phyloP scores from a whole-genome alignment of 768 basidiomycete species.

The Lactarius indigo region DNA sequence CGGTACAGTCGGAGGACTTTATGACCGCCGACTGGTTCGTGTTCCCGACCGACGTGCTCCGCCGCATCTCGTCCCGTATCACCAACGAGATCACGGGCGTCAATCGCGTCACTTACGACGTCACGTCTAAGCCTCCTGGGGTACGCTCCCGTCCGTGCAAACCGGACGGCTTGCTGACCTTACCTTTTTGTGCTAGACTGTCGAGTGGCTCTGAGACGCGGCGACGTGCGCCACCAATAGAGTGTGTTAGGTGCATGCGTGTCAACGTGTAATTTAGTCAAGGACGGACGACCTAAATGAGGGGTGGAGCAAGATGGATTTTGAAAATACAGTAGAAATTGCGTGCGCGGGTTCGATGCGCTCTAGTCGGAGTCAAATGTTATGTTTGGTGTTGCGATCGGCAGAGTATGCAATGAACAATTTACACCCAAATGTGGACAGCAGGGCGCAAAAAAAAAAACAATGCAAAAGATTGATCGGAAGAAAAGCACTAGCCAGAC shows the following conservation, averaged over 20 bases:
- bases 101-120: constrained; percentile 94
- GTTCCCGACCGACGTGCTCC: constrained; percentile 89
- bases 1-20: constrained; percentile 97
- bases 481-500: background rate
- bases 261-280: constrained; percentile 15
- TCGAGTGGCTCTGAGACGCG: constrained; percentile 32
- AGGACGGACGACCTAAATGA: constrained; percentile 14
- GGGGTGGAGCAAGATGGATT: constrained; percentile 9
- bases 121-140: constrained; percentile 95
- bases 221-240: background rate
- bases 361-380: constrained; percentile 18
- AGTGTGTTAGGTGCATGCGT: background rate
- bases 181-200: constrained; percentile 27
- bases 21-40: constrained; percentile 99
- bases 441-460: background rate
- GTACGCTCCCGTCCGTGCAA: constrained; percentile 35
- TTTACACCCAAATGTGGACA: constrained; percentile 11
- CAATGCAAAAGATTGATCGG: background rate
- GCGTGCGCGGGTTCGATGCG: constrained; percentile 20
- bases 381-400: constrained; percentile 12
- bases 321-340: constrained; percentile 23
- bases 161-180: constrained; percentile 13
- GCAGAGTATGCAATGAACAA: constrained; percentile 8
- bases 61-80: constrained; percentile 91
- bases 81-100: constrained; percentile 98